Base-by-base conservation (phyloP, 129 eudicot species). In the Ambrosia trifida region DNA sequence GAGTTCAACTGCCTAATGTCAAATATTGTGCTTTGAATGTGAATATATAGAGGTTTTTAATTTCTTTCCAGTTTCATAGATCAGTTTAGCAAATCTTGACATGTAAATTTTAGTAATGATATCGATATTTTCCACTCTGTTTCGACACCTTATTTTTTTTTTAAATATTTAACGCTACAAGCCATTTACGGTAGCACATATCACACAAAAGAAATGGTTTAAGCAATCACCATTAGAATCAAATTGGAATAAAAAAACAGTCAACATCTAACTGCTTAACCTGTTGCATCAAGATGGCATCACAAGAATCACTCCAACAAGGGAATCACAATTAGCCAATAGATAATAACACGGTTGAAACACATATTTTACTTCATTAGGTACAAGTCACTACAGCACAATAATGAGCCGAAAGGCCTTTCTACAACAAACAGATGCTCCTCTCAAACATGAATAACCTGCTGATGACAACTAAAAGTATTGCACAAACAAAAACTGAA, bases 361-460 rank as follows among this genome's bases (percentile, higher is more conserved):
- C 67, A 75, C 73, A 66, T 28, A 53, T 57, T 53, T 43, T 31
- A 67, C 44, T 75, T 56, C 59, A 75, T 75, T 14, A 54, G 51
- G 67, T 41, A 32, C 68, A 67, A 56, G 80, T 75, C 68, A 66
- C 66, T 67, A 56, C 68, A 75, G 56, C 74, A 75, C 17, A 9
- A 74, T 28, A 56, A 62, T 14, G 24, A 6, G 61, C 59, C 0
- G 46, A 18, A 66, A 9, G 30, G 73, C 14, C 66, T 65, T 59
- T 67, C 60, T 67, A 76, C 69, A 76, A 76, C 74, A 69, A 69
- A 77, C 65, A 77, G 45, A 59, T 62, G 70, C 51, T 50, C 54
- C 81, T 62, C 76, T 61, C 61, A 61, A 77, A 77, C 72, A 77
- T 50, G 65, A 77, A 76, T 61, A 76, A 70, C 81, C 76, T 62